phyloP scores from a whole-genome alignment of 495 filamentous ascomycete genomes.

The Podospora pseudopauciseta region DNA sequence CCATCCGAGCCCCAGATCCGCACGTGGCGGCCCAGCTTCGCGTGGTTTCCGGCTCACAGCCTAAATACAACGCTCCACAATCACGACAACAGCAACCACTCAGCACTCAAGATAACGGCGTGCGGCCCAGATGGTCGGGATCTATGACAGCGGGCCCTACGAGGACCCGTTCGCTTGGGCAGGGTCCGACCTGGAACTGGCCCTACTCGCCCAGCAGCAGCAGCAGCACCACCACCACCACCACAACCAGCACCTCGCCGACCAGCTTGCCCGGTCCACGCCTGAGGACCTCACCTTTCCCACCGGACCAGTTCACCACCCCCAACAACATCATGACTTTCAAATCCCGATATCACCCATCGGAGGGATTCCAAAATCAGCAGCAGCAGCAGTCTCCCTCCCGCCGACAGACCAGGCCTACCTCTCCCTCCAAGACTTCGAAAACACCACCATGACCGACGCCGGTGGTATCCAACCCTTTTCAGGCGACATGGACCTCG shows the following conservation, averaged over 20 bases:
- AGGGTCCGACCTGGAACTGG: conserved; percentile 15
- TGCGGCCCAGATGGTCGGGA: neutral
- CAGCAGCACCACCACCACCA: neutral
- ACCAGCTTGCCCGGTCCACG: neutral
- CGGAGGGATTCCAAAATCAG: neutral
- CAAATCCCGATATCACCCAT: neutral
- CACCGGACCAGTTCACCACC: neutral
- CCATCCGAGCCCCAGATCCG: conserved; percentile 3
- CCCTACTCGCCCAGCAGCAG: conserved; percentile 8
- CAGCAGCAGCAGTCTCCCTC: neutral
- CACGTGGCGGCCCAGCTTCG: conserved; percentile 17
- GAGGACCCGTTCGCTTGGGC: conserved; percentile 23
- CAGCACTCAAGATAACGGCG: neutral
- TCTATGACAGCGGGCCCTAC: conserved; percentile 8
- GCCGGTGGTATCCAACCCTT: neutral
- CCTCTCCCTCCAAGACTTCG: neutral
- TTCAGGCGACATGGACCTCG: conserved; percentile 6
- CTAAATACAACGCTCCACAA: conserved; percentile 25
- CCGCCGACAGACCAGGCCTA: neutral
- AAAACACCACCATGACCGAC: neutral
- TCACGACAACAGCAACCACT: conserved; percentile 12
- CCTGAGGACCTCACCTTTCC: neutral
- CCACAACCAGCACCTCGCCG: neutral
- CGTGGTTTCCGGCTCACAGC: conserved; percentile 13
- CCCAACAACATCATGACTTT: neutral